phyloP scores from a whole-genome alignment of 371 early-diverging fungal species.

The Mucor ambiguus region DNA sequence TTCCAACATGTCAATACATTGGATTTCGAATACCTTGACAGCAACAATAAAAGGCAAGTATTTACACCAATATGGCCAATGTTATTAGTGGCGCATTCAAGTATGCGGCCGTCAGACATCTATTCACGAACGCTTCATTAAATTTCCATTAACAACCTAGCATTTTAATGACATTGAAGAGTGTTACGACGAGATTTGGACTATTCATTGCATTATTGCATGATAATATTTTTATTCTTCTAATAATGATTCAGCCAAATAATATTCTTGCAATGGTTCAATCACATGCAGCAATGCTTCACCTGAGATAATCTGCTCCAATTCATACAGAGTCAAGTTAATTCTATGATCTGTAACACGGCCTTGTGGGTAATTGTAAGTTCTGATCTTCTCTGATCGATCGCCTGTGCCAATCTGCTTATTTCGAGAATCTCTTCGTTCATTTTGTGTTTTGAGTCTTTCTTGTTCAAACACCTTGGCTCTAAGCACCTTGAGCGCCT shows the following conservation, averaged over 20 bases:
- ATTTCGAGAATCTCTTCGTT: conserved; percentile 66
- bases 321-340: conserved; percentile 71
- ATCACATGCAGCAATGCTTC: conserved; percentile 52
- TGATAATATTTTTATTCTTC: conserved; percentile 20
- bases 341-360: conserved; percentile 88
- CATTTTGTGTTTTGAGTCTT: conserved; percentile 55
- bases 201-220: conserved; percentile 1
- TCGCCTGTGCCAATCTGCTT: conserved; percentile 71
- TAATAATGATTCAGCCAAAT: conserved; percentile 39
- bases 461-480: conserved; percentile 82
- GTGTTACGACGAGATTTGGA: too few species aligned
- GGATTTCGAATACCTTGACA: too few species aligned
- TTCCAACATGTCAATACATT: too few species aligned
- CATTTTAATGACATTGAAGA: too few species aligned
- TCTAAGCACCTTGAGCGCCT: conserved; percentile 82
- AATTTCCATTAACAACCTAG: too few species aligned
- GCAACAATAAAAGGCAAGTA: too few species aligned
- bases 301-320: conserved; percentile 70
- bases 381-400: conserved; percentile 86
- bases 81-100: too few species aligned
- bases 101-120: too few species aligned
- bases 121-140: too few species aligned
- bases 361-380: conserved; percentile 85
- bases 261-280: conserved; percentile 54
- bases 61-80: too few species aligned